These are phyloP conservation scores for Beauveria sp. DNA, from an alignment of 2,329 filamentous ascomycete genomes.

Conservation along the genomic window DNA sequence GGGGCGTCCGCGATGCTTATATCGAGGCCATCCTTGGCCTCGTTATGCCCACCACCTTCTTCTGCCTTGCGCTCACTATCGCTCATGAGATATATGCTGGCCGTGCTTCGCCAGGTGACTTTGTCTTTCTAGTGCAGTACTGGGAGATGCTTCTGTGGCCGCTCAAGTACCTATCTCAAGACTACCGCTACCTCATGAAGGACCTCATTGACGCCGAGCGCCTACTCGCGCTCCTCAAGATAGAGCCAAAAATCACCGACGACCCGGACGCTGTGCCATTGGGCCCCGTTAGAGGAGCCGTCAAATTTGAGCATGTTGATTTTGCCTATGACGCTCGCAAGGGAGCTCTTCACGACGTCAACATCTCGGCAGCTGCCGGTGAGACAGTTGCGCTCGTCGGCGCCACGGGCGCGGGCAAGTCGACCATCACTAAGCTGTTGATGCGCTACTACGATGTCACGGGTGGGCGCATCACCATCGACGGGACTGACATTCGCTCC, in stretches of 20 bases:
- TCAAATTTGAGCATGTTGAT: neutral
- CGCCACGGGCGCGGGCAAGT: slow-evolving; percentile 40
- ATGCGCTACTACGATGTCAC: slow-evolving; percentile 45
- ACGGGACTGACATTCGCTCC: slow-evolving; percentile 37
- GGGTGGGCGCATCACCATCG: slow-evolving; percentile 37
- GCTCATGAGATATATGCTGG: slow-evolving; percentile 31
- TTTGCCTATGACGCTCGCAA: slow-evolving; percentile 26
- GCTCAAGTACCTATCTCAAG: slow-evolving; percentile 24
- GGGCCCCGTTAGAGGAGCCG: slow-evolving; percentile 7
- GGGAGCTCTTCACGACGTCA: slow-evolving; percentile 31
- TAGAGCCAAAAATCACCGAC: slow-evolving; percentile 26
- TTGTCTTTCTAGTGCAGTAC: slow-evolving; percentile 54
- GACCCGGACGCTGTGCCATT: slow-evolving; percentile 30
- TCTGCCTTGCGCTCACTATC: slow-evolving; percentile 36
- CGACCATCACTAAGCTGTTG: slow-evolving; percentile 40
- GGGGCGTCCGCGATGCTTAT: slow-evolving; percentile 17
- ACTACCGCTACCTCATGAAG: slow-evolving; percentile 39
- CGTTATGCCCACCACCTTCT: slow-evolving; percentile 38
- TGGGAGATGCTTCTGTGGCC: slow-evolving; percentile 39
- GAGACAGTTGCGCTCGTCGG: slow-evolving; percentile 40
- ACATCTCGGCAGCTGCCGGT: slow-evolving; percentile 34
- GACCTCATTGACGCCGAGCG: slow-evolving; percentile 39
- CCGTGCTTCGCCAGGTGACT: slow-evolving; percentile 42
- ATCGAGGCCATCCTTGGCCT: slow-evolving; percentile 24
- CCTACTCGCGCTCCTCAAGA: slow-evolving; percentile 33